Evolutionary conservation across 164 flowering plant species (phyloP).

Genomic region (Magnolia changhungtana): DNA sequence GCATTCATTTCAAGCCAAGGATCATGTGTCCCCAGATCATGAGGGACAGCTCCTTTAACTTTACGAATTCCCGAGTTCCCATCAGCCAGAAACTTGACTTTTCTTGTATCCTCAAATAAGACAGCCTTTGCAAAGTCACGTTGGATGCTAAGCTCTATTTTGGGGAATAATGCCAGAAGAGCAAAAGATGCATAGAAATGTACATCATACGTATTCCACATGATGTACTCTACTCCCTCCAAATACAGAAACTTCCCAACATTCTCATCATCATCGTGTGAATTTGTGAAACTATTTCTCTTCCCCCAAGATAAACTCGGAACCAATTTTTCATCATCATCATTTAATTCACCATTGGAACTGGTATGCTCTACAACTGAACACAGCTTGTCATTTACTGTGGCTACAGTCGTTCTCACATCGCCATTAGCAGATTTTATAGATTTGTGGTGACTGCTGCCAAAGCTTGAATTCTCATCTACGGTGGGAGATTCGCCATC

Average conservation of each 20-base stretch:
- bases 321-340: slow-evolving; percentile 21
- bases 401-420: slow-evolving; percentile 24
- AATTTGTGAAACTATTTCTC: slow-evolving; percentile 1
- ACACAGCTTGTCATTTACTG: slow-evolving; percentile 22
- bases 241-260: slow-evolving; percentile 86
- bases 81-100: slow-evolving; percentile 77
- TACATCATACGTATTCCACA: slow-evolving; percentile 97
- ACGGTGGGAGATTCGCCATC: slow-evolving; percentile 45
- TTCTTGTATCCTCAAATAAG: slow-evolving; percentile 76
- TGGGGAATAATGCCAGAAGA: slow-evolving; percentile 76
- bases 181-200: slow-evolving; percentile 96
- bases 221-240: slow-evolving; percentile 88
- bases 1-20: slow-evolving; percentile 98
- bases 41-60: slow-evolving; percentile 84
- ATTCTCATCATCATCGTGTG: slow-evolving; percentile 44
- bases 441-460: slow-evolving; percentile 19
- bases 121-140: slow-evolving; percentile 93
- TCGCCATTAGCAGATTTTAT: slow-evolving; percentile 18
- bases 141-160: slow-evolving; percentile 80
- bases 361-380: slow-evolving; percentile 20
- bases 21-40: slow-evolving; percentile 89
- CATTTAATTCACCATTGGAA: slow-evolving; percentile 14
- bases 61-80: slow-evolving; percentile 85
- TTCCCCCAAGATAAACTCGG: slow-evolving; percentile 5
- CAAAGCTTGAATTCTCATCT: slow-evolving; percentile 16